phyloP scores from a whole-genome alignment of 371 early-diverging fungal species.

The Haplosporangium sp. region DNA sequence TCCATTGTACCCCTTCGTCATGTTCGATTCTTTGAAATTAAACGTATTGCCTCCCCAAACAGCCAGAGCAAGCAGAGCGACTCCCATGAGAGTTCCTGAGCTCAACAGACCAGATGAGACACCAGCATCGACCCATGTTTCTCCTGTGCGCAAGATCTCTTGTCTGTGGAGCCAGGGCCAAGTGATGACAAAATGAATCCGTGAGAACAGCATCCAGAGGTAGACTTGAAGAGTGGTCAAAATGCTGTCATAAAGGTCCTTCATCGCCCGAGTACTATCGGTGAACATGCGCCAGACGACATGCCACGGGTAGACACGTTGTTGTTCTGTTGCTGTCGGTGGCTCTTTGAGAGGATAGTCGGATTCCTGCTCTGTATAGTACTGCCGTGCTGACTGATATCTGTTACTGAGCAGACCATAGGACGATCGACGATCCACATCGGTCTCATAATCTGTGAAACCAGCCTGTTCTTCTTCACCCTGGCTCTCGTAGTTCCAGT shows the following conservation, averaged over 20 bases:
- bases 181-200: slow-evolving; percentile 4
- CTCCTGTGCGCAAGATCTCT: slow-evolving; percentile 1
- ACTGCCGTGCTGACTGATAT: background rate
- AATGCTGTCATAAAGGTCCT: background rate
- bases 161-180: slow-evolving; percentile 34
- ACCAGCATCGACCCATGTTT: slow-evolving; percentile 25
- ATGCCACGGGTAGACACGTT: slow-evolving; percentile 47
- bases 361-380: background rate
- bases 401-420: background rate
- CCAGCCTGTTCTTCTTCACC: background rate
- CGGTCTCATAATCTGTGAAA: slow-evolving; percentile 10
- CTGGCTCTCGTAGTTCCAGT: slow-evolving; percentile 2
- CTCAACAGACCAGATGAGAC: slow-evolving; percentile 25
- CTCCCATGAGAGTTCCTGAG: slow-evolving; percentile 36
- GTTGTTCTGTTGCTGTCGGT: background rate
- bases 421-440: slow-evolving; percentile 1
- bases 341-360: background rate
- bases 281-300: slow-evolving; percentile 16
- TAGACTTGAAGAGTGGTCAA: background rate
- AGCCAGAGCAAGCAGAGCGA: slow-evolving; percentile 20
- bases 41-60: slow-evolving; percentile 16
- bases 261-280: background rate
- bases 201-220: background rate
- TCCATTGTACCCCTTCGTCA: background rate
- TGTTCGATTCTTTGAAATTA: slow-evolving; percentile 4